Percentiles rank a stretch among this genome's conserved stretches.
These are phyloP conservation scores for Metschnikowia cubensis DNA, from an alignment of 805 yeast species.

Conservation along the genomic window DNA sequence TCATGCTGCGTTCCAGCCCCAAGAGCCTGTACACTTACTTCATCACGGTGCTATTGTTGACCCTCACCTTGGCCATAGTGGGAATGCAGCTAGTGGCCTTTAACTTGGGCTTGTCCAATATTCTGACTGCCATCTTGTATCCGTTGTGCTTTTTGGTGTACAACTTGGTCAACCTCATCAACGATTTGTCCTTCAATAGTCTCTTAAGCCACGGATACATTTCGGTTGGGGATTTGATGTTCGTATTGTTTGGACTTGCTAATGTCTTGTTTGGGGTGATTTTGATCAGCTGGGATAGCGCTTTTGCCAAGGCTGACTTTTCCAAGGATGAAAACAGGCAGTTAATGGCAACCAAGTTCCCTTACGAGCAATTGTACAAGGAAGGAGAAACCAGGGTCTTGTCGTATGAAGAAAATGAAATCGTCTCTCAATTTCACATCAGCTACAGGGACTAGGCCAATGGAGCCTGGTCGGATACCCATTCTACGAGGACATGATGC, in stretches of 20 bases:
- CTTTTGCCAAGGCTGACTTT: constrained; percentile 15
- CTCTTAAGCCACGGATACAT: constrained; percentile 43
- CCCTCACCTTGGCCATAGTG: constrained; percentile 57
- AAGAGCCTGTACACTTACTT: constrained; percentile 29
- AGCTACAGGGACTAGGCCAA: not conserved
- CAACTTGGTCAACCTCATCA: constrained; percentile 56
- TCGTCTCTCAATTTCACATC: constrained; percentile 10
- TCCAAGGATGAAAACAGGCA: constrained; percentile 7
- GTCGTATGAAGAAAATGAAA: constrained; percentile 17
- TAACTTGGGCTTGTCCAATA: constrained; percentile 65
- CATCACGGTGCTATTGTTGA: constrained; percentile 43
- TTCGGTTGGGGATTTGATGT: constrained; percentile 46
- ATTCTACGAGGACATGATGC: not conserved
- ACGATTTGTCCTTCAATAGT: constrained; percentile 55
- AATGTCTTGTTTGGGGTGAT: constrained; percentile 67
- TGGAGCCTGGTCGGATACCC: not conserved
- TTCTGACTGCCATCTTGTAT: constrained; percentile 74
- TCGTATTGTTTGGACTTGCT: constrained; percentile 43
- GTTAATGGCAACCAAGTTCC: constrained; percentile 15
- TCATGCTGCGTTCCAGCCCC: constrained; percentile 22
- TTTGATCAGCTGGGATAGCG: constrained; percentile 53
- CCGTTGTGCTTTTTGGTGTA: constrained; percentile 84
- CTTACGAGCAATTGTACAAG: constrained; percentile 14
- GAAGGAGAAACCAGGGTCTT: constrained; percentile 7
- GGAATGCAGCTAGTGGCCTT: constrained; percentile 67